These are phyloP conservation scores for Phylloporus sp. DNA, from an alignment of 1,284 basidiomycete species.

Conservation along the genomic window DNA sequence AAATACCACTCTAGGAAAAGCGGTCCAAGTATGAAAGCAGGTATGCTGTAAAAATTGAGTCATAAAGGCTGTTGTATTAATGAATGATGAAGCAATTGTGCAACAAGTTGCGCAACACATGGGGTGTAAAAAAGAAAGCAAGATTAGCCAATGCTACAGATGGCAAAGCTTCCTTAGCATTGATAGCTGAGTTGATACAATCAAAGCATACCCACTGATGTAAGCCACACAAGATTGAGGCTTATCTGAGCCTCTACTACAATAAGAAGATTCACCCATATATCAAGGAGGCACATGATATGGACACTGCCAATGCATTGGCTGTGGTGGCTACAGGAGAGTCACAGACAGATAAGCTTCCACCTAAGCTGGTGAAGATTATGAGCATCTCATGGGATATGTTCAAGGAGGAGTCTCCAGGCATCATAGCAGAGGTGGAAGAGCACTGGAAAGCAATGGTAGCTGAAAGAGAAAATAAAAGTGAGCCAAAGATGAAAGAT, in stretches of 20 bases:
- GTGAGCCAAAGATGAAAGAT: no score
- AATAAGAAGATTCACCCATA: background rate
- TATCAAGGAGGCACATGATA: background rate
- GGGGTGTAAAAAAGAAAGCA: background rate
- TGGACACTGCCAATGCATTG: background rate
- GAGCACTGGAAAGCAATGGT: background rate
- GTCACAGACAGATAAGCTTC: background rate
- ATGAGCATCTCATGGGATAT: background rate
- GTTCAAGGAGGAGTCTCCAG: background rate
- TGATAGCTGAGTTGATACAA: background rate
- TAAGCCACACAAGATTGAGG: slow-evolving; percentile 5
- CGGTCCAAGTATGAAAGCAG: background rate
- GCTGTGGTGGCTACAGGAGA: background rate
- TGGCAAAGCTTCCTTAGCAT: background rate
- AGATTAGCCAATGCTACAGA: background rate
- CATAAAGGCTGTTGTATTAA: background rate
- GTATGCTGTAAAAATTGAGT: background rate
- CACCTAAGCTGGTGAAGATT: background rate
- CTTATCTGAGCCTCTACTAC: background rate
- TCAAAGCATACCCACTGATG: background rate
- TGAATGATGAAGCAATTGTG: background rate
- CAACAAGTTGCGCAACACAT: background rate
- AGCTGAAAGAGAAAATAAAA: background rate
- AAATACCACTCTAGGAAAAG: background rate
- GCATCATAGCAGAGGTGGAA: background rate